Percentiles rank a stretch among this genome's conserved stretches.
Evolutionary conservation across 768 basidiomycete species (phyloP).

Genomic region (Naganishia friedmannii): DNA sequence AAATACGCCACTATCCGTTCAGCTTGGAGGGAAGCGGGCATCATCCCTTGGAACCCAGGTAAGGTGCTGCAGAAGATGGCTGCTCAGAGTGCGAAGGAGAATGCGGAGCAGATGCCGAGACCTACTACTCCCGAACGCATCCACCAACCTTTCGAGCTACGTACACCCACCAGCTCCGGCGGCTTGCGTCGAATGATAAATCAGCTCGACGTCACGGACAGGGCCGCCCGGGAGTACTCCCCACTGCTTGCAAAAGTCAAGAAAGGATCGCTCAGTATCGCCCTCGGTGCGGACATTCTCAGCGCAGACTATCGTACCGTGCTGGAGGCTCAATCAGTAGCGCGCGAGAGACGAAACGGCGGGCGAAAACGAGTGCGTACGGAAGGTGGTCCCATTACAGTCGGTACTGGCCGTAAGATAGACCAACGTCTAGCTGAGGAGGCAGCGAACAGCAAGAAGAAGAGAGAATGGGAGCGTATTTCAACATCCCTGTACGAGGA

Average conservation of each 20-base stretch:
- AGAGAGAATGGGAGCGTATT: neutral
- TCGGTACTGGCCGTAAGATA: neutral
- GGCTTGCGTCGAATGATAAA: no score
- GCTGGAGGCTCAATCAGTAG: neutral
- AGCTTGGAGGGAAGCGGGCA: neutral
- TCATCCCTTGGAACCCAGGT: neutral
- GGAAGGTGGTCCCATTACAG: neutral
- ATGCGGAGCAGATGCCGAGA: no score
- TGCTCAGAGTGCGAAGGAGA: no score
- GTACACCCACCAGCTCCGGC: no score
- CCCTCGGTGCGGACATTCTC: neutral
- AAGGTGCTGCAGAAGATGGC: neutral
- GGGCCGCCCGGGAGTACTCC: neutral
- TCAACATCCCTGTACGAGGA: neutral
- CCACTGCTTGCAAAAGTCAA: neutral
- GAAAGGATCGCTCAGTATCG: neutral
- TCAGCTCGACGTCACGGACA: no score
- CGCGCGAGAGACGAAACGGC: neutral
- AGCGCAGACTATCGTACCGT: neutral
- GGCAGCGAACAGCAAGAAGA: neutral
- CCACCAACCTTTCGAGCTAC: no score
- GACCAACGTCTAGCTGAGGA: neutral
- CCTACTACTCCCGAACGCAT: no score
- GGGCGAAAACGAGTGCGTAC: neutral
- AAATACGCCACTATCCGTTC: no score